These are phyloP conservation scores for Pseudogymnoascus sp. DNA, from an alignment of 2,329 filamentous ascomycete species.

Conservation along the genomic window DNA sequence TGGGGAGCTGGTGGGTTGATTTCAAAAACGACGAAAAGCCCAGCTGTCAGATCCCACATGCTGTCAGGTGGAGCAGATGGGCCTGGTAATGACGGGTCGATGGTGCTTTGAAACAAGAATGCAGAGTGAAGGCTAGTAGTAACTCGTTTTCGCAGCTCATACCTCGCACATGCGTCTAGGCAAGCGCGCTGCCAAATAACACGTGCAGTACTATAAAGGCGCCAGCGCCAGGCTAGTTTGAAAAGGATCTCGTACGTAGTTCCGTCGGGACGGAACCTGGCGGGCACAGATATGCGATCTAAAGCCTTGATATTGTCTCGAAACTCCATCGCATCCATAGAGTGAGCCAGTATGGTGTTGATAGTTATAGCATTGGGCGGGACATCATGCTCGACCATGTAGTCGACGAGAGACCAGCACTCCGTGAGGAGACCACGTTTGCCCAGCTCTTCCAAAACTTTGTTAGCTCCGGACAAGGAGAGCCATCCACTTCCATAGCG, in stretches of 20 bases:
- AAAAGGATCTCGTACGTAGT: constrained; percentile 1
- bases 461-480: not conserved
- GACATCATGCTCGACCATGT: not conserved
- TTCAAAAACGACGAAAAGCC: not conserved
- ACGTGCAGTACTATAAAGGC: constrained; percentile 2
- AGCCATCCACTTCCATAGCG: constrained; percentile 1
- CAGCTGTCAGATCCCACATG: constrained; percentile 4
- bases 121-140: not conserved
- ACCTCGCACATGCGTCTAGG: constrained; percentile 3
- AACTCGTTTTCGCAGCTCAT: not conserved
- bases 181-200: constrained; percentile 7
- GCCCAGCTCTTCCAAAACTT: constrained; percentile 1
- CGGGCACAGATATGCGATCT: not conserved
- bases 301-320: not conserved
- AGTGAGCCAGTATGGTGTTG: not conserved
- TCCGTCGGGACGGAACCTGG: not conserved
- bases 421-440: not conserved
- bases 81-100: not conserved
- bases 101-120: not conserved
- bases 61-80: not conserved
- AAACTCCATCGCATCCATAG: not conserved
- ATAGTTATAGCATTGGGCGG: not conserved
- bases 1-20: not conserved
- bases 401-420: constrained; percentile 2
- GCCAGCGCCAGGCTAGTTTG: constrained; percentile 1